Evolutionary conservation across 1,284 basidiomycete species (phyloP), one percentile per base, ranked within the genome.

Genomic region (Rhodotorula sp.): DNA sequence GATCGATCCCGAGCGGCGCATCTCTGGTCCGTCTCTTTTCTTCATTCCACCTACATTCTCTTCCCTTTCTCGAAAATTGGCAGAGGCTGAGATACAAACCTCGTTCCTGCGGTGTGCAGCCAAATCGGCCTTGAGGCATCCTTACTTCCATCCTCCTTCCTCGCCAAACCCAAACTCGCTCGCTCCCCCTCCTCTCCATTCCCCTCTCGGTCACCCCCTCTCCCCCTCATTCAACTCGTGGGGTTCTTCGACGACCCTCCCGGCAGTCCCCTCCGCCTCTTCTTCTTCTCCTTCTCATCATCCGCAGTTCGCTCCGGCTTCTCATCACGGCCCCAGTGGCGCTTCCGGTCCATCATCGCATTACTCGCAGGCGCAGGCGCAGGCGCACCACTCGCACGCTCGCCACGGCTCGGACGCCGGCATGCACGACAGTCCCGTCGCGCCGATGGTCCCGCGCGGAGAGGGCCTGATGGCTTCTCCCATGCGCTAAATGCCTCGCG

Each of bases 1-100:
- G 21, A 98, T 97, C 80, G 95, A 99, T 81, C 93, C 93, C 1
- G 89, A 93, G 52, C 91, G 91, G 80, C 89, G 96, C 67, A 94
- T 97, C 80, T 95, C 94, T 64, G 73, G 73, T 75, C 34, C 49
- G 71, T 64, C 26, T 26, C 21, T 21, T 49, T 56, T 39, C 18
- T 48, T 26, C 48, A 20, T 39, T 14, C 6, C 2, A 3, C 34
- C 60, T 34, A 8, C 34, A 8, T 34, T 8, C 34, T 29, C 21
- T 20, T 31, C 10, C 31, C 3, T 39, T 31, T 16, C 12, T 7
- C 29, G 15, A 14, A 5, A 18, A 2, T 16, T 4, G 48, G 15
- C 10, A 23, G 20, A 47, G 5, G 31, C 58, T 58, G 26, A 59
- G 34, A 3, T 18, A 34, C 34, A 34, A 34, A 8, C 6, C 5